These are phyloP conservation scores for Lactarius sanguifluus DNA, from an alignment of 768 basidiomycete genomes.

Conservation along the genomic window DNA sequence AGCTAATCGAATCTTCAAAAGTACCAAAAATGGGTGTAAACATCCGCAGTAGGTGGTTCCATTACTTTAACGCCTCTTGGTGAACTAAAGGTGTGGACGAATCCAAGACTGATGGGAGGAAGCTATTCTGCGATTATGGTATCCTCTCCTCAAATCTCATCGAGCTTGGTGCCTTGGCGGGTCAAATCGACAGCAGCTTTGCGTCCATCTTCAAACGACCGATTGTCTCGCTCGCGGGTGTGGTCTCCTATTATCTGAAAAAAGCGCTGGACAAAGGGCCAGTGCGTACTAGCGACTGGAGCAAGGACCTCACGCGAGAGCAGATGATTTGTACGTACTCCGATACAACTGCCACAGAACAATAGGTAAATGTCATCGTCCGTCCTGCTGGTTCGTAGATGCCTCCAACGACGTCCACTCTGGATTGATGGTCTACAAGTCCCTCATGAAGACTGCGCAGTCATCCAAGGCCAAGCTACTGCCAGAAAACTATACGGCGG, in stretches of 20 bases:
- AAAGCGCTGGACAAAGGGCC: conserved; percentile 44
- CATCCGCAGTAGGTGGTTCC: conserved; percentile 43
- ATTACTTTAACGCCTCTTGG: not conserved
- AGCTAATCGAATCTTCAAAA: conserved; percentile 44
- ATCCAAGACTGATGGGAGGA: conserved; percentile 47
- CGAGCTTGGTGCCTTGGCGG: conserved; percentile 48
- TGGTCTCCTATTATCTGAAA: conserved; percentile 44
- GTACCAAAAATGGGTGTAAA: conserved; percentile 50
- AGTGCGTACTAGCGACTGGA: conserved; percentile 52
- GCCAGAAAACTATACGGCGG: conserved; percentile 32
- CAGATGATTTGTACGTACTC: conserved; percentile 42
- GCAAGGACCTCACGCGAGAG: conserved; percentile 37
- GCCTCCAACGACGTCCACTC: conserved; percentile 55
- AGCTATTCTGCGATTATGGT: conserved; percentile 49
- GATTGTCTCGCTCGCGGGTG: conserved; percentile 45
- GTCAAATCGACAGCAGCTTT: conserved; percentile 41
- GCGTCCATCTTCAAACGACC: conserved; percentile 37
- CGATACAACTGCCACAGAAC: not conserved
- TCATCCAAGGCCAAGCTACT: conserved; percentile 30
- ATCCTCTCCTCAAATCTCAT: conserved; percentile 44
- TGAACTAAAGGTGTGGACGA: not conserved
- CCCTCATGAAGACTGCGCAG: conserved; percentile 38
- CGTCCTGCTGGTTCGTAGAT: conserved; percentile 36
- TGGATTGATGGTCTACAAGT: conserved; percentile 45
- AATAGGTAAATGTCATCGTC: not conserved